Base-by-base conservation (phyloP, 2,329 filamentous ascomycete genomes). In the Ilyonectria sp. region DNA sequence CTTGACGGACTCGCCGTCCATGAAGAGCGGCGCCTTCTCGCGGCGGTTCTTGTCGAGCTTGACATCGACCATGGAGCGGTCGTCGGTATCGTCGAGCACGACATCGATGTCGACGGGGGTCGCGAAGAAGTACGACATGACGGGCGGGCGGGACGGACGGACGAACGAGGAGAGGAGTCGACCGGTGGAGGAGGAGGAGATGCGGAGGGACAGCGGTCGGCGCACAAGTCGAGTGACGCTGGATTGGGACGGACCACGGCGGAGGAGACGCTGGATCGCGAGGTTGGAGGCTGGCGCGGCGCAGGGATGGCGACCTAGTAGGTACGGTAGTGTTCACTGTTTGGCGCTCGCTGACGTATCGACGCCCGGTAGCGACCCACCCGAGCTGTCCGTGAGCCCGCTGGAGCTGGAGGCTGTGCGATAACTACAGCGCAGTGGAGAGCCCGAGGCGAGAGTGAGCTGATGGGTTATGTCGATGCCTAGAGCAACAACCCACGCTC, bases 61-160 rank as follows among this genome's bases (percentile, higher is more conserved):
- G 84, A 97, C 94, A 80, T 99, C 96, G 72, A 99, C 94, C 84
- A 96, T 97, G 76, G 94, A 91, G 78, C 96, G 92, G 77, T 97
- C 94, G 84, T 98, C 96, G 81, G 91, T 91, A 84, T 98, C 94
- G 78, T 98, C 94, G 76, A 99, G 94, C 77, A 98, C 94, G 79
- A 99, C 93, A 85, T 99, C 96, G 85, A 99, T 99, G 84, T 99
- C 96, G 83, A 99, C 93, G 61, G 96, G 96, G 67, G 95, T 98
- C 75, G 95, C 95, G 86, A 98, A 99, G 86, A 97, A 97, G 85
- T 97, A 97, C 75, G 96, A 97, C 96, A 98, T 98, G 75, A 73
- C 81, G 77, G 75, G 71, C 67, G 63, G 35, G 19, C 31, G 31
- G 61, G 43, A 53, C 19, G 35, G 52, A 56, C 23, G 35, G 9